Conservation (phyloP, 768 basidiomycete species). For the Russula virescens region DNA sequence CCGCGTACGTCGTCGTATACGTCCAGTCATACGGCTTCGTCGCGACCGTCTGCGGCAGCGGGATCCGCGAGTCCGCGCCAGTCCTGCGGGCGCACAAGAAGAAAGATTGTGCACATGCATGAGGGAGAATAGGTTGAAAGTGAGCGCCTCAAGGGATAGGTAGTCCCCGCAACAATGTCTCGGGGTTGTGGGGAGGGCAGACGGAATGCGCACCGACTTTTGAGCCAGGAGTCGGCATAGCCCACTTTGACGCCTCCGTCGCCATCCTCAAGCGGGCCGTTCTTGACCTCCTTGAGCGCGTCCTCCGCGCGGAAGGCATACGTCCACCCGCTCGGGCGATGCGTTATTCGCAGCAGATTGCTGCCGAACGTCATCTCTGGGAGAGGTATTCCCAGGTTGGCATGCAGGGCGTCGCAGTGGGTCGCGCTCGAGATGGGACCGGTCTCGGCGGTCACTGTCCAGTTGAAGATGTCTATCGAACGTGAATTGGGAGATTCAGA, state of each 20-base stretch:
- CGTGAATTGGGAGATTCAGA: slow-evolving; percentile 66
- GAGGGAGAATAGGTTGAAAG: no score
- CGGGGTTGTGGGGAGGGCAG: background rate
- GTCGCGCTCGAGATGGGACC: slow-evolving; percentile 74
- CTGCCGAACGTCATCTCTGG: slow-evolving; percentile 97
- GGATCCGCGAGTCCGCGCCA: slow-evolving; percentile 53
- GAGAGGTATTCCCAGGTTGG: slow-evolving; percentile 63
- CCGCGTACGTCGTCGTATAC: slow-evolving; percentile 84
- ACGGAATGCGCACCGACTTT: slow-evolving; percentile 59
- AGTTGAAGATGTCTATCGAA: slow-evolving; percentile 59
- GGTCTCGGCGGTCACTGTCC: slow-evolving; percentile 66
- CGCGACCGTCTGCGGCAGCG: slow-evolving; percentile 63
- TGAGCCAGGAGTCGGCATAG: slow-evolving; percentile 91
- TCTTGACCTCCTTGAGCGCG: slow-evolving; percentile 68
- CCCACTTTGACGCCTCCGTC: slow-evolving; percentile 93
- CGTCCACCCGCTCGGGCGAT: slow-evolving; percentile 56
- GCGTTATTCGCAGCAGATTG: slow-evolving; percentile 66
- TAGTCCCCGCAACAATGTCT: no score
- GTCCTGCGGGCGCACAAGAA: slow-evolving; percentile 50
- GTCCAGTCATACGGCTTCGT: slow-evolving; percentile 98
- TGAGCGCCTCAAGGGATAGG: no score
- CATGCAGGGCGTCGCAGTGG: slow-evolving; percentile 66
- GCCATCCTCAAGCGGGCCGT: slow-evolving; percentile 66
- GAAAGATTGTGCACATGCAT: background rate
- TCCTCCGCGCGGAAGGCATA: slow-evolving; percentile 61